Conservation (phyloP, 2,329 filamentous ascomycete species). For the Sporothrix schenckii region DNA sequence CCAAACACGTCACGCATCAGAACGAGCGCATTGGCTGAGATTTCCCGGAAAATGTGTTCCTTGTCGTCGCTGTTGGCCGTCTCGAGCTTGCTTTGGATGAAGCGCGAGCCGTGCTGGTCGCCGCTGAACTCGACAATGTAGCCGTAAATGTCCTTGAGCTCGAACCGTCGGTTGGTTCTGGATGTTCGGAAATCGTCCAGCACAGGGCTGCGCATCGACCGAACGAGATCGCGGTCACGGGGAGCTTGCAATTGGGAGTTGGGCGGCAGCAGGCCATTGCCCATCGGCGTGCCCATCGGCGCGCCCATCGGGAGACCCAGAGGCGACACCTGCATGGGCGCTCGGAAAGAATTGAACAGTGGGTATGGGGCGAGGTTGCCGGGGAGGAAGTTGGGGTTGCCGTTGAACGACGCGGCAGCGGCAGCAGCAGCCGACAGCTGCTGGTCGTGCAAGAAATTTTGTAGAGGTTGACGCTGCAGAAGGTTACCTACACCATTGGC, state of each 20-base stretch:
- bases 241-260: conserved; percentile 46
- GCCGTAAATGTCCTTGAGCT: conserved; percentile 84
- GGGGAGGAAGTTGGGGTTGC: conserved; percentile 13
- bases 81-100: conserved; percentile 91
- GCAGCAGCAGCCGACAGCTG: conserved; percentile 24
- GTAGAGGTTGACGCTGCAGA: conserved; percentile 24
- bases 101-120: conserved; percentile 92
- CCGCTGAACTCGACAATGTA: conserved; percentile 93
- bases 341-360: conserved; percentile 46
- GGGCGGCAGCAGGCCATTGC: conserved; percentile 41
- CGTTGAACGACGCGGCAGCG: conserved; percentile 13
- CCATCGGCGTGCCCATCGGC: conserved; percentile 38
- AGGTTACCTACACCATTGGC: not conserved
- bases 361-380: conserved; percentile 39
- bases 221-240: conserved; percentile 30
- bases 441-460: conserved; percentile 27
- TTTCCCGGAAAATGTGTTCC: conserved; percentile 84
- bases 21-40: conserved; percentile 79
- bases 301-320: conserved; percentile 37
- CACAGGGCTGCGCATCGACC: conserved; percentile 64
- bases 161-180: conserved; percentile 73
- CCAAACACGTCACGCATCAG: conserved; percentile 97
- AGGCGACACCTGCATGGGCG: conserved; percentile 42
- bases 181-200: conserved; percentile 75
- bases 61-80: conserved; percentile 95